Conservation (phyloP, 768 basidiomycete genomes). For the Tylopilus sp. region DNA sequence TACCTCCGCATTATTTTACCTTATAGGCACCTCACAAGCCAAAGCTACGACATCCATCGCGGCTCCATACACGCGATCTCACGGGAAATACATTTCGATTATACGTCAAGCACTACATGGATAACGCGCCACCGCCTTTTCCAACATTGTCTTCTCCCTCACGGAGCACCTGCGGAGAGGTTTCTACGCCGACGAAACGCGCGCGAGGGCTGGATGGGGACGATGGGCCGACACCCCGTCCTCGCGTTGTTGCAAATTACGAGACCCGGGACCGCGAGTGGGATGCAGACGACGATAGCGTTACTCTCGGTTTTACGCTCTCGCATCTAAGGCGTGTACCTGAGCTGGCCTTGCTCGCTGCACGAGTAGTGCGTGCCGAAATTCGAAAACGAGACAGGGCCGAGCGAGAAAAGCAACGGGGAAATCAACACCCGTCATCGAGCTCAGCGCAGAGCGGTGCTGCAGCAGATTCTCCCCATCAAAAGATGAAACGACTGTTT, state of each 20-base stretch:
- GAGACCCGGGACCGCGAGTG: not conserved
- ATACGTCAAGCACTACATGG: slow-evolving; percentile 80
- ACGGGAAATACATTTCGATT: slow-evolving; percentile 70
- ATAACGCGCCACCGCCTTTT: slow-evolving; percentile 38
- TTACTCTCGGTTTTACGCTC: slow-evolving; percentile 54
- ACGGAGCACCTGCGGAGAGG: slow-evolving; percentile 1
- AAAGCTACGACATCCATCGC: slow-evolving; percentile 70
- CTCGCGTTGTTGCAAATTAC: not conserved
- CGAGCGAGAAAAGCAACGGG: slow-evolving; percentile 37
- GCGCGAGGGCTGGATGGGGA: slow-evolving; percentile 7
- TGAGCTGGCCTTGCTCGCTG: slow-evolving; percentile 62
- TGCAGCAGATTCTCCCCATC: slow-evolving; percentile 23
- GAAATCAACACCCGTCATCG: not conserved
- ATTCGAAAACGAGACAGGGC: slow-evolving; percentile 50
- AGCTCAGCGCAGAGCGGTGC: not conserved
- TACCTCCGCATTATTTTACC: too few relatives aligned
- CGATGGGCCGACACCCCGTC: slow-evolving; percentile 13
- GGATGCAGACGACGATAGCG: not conserved
- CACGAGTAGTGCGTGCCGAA: slow-evolving; percentile 62
- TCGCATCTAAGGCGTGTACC: slow-evolving; percentile 77
- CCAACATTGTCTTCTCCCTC: not conserved
- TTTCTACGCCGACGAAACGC: slow-evolving; percentile 35
- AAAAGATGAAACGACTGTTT: slow-evolving; percentile 68
- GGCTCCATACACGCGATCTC: slow-evolving; percentile 62
- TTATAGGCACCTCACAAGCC: slow-evolving; percentile 22